phyloP scores from a whole-genome alignment of 1,284 basidiomycete genomes.

The Pseudozyma sp. region DNA sequence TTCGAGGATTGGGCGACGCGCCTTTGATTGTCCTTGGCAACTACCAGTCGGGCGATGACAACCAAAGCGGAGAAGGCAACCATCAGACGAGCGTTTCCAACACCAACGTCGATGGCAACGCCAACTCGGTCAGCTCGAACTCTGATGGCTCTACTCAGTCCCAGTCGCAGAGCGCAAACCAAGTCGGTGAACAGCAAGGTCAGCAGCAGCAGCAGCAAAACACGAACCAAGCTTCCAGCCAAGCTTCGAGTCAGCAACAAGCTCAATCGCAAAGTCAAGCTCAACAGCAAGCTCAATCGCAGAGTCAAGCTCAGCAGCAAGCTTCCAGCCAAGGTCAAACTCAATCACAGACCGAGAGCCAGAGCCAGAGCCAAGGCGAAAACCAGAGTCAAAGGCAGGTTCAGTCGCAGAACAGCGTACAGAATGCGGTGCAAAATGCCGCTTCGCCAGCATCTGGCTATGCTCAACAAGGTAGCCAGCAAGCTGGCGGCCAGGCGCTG shows the following conservation, averaged over 20 bases:
- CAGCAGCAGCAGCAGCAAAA: conserved; percentile 16
- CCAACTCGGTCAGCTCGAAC: conserved; percentile 30
- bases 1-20: conserved; percentile 25
- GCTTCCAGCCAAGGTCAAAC: conserved; percentile 7
- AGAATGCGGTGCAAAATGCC: no score
- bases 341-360: conserved; percentile 8
- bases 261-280: conserved; percentile 6
- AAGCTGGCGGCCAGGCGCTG: not conserved
- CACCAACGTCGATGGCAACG: conserved; percentile 30
- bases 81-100: conserved; percentile 18
- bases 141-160: conserved; percentile 24
- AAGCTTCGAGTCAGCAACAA: conserved; percentile 10
- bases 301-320: conserved; percentile 11
- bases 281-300: conserved; percentile 14
- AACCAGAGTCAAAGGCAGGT: not conserved
- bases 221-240: conserved; percentile 3
- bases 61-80: conserved; percentile 30
- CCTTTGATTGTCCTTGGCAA: conserved; percentile 34
- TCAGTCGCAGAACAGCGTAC: no score
- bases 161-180: conserved; percentile 22
- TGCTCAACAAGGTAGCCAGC: not conserved
- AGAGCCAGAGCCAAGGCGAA: conserved; percentile 4
- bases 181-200: conserved; percentile 10
- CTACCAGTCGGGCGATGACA: conserved; percentile 29
- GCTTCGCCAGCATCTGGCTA: not conserved